A percentile compares a stretch with the other conserved stretches of the same genome.
phyloP scores from a whole-genome alignment of 805 yeast species.

The Cephaloascus fragrans region DNA sequence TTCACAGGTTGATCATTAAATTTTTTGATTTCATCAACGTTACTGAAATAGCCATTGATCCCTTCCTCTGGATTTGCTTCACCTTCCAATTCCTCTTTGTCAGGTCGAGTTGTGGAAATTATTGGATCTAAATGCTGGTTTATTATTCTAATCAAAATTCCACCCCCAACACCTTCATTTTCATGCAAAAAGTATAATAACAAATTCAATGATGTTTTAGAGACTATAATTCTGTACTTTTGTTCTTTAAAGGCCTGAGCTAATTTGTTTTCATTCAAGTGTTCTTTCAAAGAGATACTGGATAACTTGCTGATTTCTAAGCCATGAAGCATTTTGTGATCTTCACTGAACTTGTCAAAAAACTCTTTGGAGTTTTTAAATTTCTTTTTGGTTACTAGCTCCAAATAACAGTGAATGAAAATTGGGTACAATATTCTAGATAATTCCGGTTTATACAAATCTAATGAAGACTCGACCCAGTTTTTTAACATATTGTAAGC shows the following conservation, averaged over 20 bases:
- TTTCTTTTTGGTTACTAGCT: slow-evolving; percentile 58
- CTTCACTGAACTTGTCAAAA: slow-evolving; percentile 63
- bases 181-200: slow-evolving; percentile 83
- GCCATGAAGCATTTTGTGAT: slow-evolving; percentile 69
- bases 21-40: slow-evolving; percentile 37
- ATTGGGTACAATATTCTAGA: slow-evolving; percentile 80
- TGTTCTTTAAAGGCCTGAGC: slow-evolving; percentile 67
- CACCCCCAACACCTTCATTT: slow-evolving; percentile 87
- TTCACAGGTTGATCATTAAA: slow-evolving; percentile 67
- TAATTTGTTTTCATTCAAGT: slow-evolving; percentile 70
- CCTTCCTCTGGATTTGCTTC: slow-evolving; percentile 45
- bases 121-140: slow-evolving; percentile 69
- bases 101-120: slow-evolving; percentile 31
- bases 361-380: slow-evolving; percentile 59
- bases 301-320: slow-evolving; percentile 64
- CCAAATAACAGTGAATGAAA: slow-evolving; percentile 83
- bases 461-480: slow-evolving; percentile 89
- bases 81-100: slow-evolving; percentile 29
- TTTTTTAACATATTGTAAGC: slow-evolving; percentile 74
- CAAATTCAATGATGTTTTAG: slow-evolving; percentile 78
- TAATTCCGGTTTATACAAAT: slow-evolving; percentile 83
- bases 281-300: slow-evolving; percentile 71
- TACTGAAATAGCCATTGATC: slow-evolving; percentile 32
- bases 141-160: slow-evolving; percentile 72
- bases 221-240: slow-evolving; percentile 66